Conservation (phyloP, 495 filamentous ascomycete genomes). For the Tuber umbilicatum region DNA sequence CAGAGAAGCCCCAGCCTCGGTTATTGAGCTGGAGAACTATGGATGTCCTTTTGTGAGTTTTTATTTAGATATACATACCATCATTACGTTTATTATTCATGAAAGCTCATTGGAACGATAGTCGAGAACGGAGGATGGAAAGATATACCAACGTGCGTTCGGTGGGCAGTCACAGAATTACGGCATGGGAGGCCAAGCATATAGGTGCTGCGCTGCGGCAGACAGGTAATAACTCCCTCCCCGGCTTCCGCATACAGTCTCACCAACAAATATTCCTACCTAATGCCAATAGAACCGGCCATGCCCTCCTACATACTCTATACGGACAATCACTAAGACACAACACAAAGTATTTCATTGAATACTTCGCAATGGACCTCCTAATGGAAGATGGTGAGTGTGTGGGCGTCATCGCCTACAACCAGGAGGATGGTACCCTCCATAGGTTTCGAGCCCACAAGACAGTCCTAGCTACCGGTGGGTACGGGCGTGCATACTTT, state of each 20-base stretch:
- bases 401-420: slow-evolving; percentile 91
- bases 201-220: slow-evolving; percentile 89
- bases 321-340: slow-evolving; percentile 95
- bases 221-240: slow-evolving; percentile 48
- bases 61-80: background rate
- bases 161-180: slow-evolving; percentile 92
- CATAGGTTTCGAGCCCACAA: slow-evolving; percentile 93
- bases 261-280: slow-evolving; percentile 17
- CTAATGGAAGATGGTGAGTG: slow-evolving; percentile 96
- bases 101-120: slow-evolving; percentile 17
- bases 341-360: slow-evolving; percentile 99
- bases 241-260: background rate
- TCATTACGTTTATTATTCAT: background rate
- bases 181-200: slow-evolving; percentile 94
- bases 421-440: slow-evolving; percentile 95
- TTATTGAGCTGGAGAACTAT: slow-evolving; percentile 94
- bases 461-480: slow-evolving; percentile 91
- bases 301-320: slow-evolving; percentile 92
- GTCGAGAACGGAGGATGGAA: slow-evolving; percentile 92
- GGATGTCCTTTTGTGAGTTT: slow-evolving; percentile 74
- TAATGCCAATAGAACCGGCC: slow-evolving; percentile 62
- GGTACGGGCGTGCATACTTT: slow-evolving; percentile 96
- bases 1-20: slow-evolving; percentile 80
- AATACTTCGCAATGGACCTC: slow-evolving; percentile 93
- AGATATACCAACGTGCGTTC: slow-evolving; percentile 96